Base-by-base conservation (phyloP, 768 basidiomycete genomes). In the Leucosporidium creatinivorum region DNA sequence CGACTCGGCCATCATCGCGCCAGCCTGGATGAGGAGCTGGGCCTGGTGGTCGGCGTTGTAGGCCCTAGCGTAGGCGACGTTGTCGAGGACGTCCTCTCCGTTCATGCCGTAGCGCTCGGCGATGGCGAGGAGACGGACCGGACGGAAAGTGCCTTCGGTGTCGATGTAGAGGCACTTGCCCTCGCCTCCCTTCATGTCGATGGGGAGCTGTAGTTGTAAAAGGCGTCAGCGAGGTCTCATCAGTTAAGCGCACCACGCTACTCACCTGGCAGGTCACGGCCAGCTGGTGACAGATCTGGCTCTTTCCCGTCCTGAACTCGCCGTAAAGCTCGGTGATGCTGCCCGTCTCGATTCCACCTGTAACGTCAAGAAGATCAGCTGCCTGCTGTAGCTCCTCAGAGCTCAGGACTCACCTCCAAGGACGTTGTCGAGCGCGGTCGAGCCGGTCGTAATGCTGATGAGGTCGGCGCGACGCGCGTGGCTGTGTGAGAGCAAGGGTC, bases 101-200 rank as follows among this genome's bases (percentile, higher is more conserved):
- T 91, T 94, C 73, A 99, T 81, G n/a, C 96, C 96, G 77, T 87
- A 93, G 60, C 96, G 83, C 80, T 96, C 93, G 4, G 96, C 94
- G 17, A 93, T 91, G 0, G 94, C 92, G 48, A 98, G 84, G 55
- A 98, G 82, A 62, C 96, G 89, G 51, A 90, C 89, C 26, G 96
- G 96, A 73, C 96, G 92, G 82, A 99, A 99, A 13, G 96, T 99
- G 31, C 94, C 94, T 76, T 99, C 96, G 0, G 96, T 98, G 78
- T 99, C 96, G 79, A 99, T 97, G 79, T 96, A 99, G 55, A 99
- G 81, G 76, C 94, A 97, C 80, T 99, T 99, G 49, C 96, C 96
- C 80, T 99, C 96, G 18, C 96, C 96, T 21, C 96, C 96, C 25
- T 96, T 94, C 93, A 98, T 97, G 75, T 85, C 88, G 52, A 93